Evolutionary conservation across 2,329 filamentous ascomycete genomes (phyloP).

Genomic region (Ceratocystis huliohia): DNA sequence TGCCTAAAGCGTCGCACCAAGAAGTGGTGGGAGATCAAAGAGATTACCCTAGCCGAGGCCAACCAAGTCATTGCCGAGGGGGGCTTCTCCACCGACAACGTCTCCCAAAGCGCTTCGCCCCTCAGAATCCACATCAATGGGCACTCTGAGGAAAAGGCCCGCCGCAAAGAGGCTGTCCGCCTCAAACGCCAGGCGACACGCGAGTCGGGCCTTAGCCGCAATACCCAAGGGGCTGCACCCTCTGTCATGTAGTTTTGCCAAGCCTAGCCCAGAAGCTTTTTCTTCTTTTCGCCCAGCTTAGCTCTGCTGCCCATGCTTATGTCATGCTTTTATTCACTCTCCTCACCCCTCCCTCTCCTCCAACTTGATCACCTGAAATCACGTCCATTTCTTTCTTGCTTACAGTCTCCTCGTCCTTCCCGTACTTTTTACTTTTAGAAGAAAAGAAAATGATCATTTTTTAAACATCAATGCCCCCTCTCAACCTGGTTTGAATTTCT

Average conservation of each 20-base stretch:
- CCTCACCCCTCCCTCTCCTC: no score
- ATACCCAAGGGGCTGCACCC: neutral
- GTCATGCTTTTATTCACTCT: neutral
- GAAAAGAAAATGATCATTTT: neutral
- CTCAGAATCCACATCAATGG: neutral
- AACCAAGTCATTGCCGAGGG: neutral
- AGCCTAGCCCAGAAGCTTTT: neutral
- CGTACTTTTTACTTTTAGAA: neutral
- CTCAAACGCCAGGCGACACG: slow-evolving; percentile 7
- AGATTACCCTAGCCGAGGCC: slow-evolving; percentile 6
- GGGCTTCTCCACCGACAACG: slow-evolving; percentile 10
- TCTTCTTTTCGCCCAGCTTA: neutral
- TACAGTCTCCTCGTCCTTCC: neutral
- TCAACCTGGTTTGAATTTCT: neutral
- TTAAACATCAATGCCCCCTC: neutral
- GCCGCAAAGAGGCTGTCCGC: slow-evolving; percentile 9
- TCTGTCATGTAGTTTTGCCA: neutral
- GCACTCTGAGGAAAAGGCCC: slow-evolving; percentile 7
- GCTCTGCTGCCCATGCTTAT: neutral
- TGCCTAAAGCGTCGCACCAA: slow-evolving; percentile 12
- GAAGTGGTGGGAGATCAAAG: slow-evolving; percentile 18
- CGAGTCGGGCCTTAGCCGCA: neutral
- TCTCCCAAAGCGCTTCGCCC: slow-evolving; percentile 3
- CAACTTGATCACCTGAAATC: neutral
- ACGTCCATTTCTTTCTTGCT: neutral